A percentile compares a stretch with the other conserved stretches of the same genome.
phyloP scores from a whole-genome alignment of 768 basidiomycete species.

The Hygrocybe coccinea region DNA sequence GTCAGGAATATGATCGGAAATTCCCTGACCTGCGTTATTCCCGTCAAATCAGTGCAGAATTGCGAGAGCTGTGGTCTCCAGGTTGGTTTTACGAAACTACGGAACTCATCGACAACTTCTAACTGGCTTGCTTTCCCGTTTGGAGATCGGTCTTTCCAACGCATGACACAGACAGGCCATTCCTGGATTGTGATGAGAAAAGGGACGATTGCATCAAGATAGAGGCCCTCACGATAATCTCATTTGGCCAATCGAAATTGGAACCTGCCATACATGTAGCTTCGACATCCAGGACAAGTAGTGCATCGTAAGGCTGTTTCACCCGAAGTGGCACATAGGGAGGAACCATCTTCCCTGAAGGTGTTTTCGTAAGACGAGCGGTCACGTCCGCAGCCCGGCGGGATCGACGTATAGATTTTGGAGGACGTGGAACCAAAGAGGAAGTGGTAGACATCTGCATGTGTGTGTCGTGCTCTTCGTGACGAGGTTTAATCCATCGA shows the following conservation, averaged over 20 bases:
- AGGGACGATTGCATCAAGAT: neutral
- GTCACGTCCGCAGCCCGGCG: no score
- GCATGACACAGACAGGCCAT: constrained; percentile 85
- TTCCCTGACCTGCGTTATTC: constrained; percentile 79
- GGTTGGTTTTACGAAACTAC: constrained; percentile 80
- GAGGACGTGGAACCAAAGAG: no score
- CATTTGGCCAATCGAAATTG: constrained; percentile 83
- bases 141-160: constrained; percentile 64
- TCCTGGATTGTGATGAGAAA: constrained; percentile 49
- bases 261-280: constrained; percentile 71
- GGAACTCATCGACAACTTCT: constrained; percentile 75
- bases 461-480: no score
- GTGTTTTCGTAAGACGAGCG: no score
- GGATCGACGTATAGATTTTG: no score
- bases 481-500: no score
- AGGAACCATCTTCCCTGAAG: no score
- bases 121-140: constrained; percentile 53
- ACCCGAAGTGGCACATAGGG: no score
- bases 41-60: constrained; percentile 86
- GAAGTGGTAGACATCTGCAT: no score
- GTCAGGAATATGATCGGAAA: neutral
- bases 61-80: constrained; percentile 77
- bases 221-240: constrained; percentile 75
- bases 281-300: constrained; percentile 87
- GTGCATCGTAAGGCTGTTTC: constrained; percentile 61